Conservation (phyloP, 176 grass and related monocot genomes). For the Oryza coarctata region DNA sequence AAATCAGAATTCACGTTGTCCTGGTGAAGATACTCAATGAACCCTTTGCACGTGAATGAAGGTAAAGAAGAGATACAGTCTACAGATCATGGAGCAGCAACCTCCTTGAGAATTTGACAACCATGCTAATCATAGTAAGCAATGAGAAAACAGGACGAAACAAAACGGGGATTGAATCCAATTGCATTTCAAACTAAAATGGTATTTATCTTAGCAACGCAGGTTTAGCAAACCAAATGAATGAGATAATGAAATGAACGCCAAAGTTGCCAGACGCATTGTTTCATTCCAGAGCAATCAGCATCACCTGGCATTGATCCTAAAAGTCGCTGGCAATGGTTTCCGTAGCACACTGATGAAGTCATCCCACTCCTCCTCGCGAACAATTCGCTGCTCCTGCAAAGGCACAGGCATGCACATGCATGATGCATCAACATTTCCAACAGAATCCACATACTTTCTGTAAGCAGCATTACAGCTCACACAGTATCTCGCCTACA, state of each 20-base stretch:
- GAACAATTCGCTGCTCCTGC: slow-evolving; percentile 72
- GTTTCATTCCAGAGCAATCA: background rate
- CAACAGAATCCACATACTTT: background rate
- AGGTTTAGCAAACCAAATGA: background rate
- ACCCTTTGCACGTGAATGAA: background rate
- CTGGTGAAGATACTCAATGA: background rate
- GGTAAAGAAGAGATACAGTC: background rate
- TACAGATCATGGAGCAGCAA: background rate
- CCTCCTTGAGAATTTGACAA: background rate
- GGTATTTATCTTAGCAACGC: background rate
- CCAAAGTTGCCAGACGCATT: background rate
- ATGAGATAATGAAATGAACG: background rate
- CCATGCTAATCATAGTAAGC: background rate
- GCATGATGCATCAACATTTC: background rate
- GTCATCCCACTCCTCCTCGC: slow-evolving; percentile 68
- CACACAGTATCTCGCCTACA: background rate
- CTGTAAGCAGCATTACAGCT: background rate
- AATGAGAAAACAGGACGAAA: background rate
- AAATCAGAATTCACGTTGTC: background rate
- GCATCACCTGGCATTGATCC: slow-evolving; percentile 74
- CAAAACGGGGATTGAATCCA: background rate
- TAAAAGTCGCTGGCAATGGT: slow-evolving; percentile 74
- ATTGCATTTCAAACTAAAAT: background rate
- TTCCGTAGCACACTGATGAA: slow-evolving; percentile 61
- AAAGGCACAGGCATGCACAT: background rate